These are phyloP conservation scores for Raffaelea albimanens DNA, from an alignment of 2,329 filamentous ascomycete genomes.

Conservation along the genomic window DNA sequence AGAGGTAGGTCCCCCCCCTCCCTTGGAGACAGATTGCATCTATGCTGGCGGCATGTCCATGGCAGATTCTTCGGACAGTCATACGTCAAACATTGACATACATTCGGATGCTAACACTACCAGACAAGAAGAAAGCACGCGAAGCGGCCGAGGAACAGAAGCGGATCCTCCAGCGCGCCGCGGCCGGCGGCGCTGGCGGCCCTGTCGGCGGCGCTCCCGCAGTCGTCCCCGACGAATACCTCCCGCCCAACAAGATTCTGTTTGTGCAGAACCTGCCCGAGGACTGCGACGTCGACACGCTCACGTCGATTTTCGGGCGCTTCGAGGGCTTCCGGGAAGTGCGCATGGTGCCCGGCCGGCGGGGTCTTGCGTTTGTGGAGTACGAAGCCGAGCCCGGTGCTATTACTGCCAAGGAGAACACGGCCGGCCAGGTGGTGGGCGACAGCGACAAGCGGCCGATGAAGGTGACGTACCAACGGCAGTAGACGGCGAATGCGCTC, in stretches of 20 bases:
- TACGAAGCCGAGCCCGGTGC: constrained; percentile 86
- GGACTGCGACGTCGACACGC: constrained; percentile 69
- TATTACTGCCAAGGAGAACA: constrained; percentile 89
- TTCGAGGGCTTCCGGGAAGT: constrained; percentile 96
- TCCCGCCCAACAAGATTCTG: constrained; percentile 93
- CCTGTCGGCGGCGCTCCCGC: constrained; percentile 48
- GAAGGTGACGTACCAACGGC: constrained; percentile 93
- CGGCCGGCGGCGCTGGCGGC: constrained; percentile 46
- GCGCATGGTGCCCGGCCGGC: constrained; percentile 74
- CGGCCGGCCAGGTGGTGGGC: constrained; percentile 72
- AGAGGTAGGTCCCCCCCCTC: constrained; percentile 54
- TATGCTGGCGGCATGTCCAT: no score
- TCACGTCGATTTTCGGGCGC: constrained; percentile 72
- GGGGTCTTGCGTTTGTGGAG: constrained; percentile 90
- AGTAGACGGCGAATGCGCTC: constrained; percentile 36
- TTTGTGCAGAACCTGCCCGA: constrained; percentile 90
- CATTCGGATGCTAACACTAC: background rate
- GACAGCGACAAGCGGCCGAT: constrained; percentile 56
- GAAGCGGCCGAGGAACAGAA: constrained; percentile 73
- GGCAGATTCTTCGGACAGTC: no score
- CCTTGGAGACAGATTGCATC: no score
- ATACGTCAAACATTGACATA: background rate
- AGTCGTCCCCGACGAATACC: constrained; percentile 91
- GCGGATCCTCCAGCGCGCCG: constrained; percentile 32
- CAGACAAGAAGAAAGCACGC: constrained; percentile 68